Base-by-base conservation (phyloP, 257 asterid species). In the Fraxinus americana region DNA sequence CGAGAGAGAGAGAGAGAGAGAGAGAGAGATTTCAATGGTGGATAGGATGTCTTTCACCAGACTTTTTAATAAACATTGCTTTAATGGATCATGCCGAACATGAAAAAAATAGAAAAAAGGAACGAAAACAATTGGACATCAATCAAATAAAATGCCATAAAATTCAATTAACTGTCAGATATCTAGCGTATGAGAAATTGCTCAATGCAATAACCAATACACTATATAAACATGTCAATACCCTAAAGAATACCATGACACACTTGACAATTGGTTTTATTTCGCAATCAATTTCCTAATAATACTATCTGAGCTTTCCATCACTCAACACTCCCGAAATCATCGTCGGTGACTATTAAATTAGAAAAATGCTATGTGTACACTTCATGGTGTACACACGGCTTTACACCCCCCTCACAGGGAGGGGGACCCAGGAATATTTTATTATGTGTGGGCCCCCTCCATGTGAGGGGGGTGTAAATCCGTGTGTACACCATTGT, bases 1-100 rank as follows among this genome's bases (percentile, higher is more conserved):
- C 0, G n/a, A 0, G 65, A 0, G 25, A 0, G 25, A 5, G 65
- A 0, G 25, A 0, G 25, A 1, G 65, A 1, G 25, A 54, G 25
- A n/a, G 65, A 54, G 25, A 54, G 19, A 16, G 4, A 17, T 11
- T 17, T 54, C 2, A 54, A n/a, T 7, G 23, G 65, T 54, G 23
- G 65, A 54, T 19, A 54, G 65, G 65, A 54, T n/a, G 21, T 13
- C 59, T 50, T 14, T 50, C 7, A 2, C 65, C 12, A 5, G 65
- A 54, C 23, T 54, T 5, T 52, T 48, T 48, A 3, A 54, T 54
- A 54, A 54, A 17, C 27, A 54, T 5, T 0, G 23, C 25, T 54
- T 17, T 54, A 54, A 19, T 54, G 65, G 69, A 63, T 25, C 32
- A 63, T 11, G 36, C 17, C 6, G 19, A 25, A 25, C 7, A 63